Base-by-base conservation (phyloP, 495 filamentous ascomycete species). In the Chaetomium fimeti region DNA sequence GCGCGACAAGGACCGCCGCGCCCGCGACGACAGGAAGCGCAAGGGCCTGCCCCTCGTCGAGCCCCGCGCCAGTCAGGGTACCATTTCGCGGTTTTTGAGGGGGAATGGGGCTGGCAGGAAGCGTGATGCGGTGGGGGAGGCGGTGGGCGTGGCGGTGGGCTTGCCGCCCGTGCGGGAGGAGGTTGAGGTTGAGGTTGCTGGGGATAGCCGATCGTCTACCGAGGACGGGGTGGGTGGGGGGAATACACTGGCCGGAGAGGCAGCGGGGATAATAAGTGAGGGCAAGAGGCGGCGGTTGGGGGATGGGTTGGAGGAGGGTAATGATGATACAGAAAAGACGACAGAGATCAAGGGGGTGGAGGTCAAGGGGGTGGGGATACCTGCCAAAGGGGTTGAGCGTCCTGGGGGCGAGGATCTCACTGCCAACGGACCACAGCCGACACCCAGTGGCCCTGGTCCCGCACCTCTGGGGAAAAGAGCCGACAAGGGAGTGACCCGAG, bases 61-160 rank as follows among this genome's bases (percentile, higher is more conserved):
- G 12, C 75, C 77, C 3, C 75, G 69, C 13, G 77, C 79, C 0
- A 81, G 79, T 2, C 80, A 82, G 69, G 74, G 71, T 22, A 78
- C 76, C 0, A 78, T 82, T 49, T 63, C 77, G 5, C 48, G 75
- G n/a, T 81, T 82, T 27, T 60, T 81, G 12, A 64, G 74, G 36
- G 68, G 67, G n/a, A 74, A 73, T n/a, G 66, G 62, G 11, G 47
- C 27, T 15, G 73, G 62, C 8, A 70, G 68, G 42, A 72, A 73
- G 66, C 59, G 68, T 22, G 56, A 61, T 32, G 49, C 60, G 54
- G 65, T 16, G 9, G 68, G 57, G 8, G 40, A 58, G 1, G 68
- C 55, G 7, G 40, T 55, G 1, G 52, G 64, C n/a, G n/a, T n/a
- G n/a, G n/a, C n/a, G 28, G 56, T 60, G 9, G 54, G 52, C 2